Conservation (phyloP, 805 yeast species). For the Ogataea philodendri region DNA sequence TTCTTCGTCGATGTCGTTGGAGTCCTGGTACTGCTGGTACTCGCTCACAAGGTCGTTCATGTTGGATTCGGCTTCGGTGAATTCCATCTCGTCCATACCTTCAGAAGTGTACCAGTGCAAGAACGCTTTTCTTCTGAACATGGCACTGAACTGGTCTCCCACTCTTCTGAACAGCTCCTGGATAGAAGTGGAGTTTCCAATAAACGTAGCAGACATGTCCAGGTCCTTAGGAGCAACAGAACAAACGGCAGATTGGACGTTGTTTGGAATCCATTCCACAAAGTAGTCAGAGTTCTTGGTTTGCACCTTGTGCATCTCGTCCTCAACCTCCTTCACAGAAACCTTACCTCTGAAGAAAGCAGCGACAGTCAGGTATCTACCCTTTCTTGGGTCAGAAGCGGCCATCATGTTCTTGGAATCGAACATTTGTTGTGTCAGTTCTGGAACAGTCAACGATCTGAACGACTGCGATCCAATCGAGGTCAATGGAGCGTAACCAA, state of each 20-base stretch:
- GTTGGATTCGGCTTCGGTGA: slow-evolving; percentile 90
- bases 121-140: slow-evolving; percentile 93
- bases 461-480: slow-evolving; percentile 78
- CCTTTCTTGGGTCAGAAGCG: slow-evolving; percentile 86
- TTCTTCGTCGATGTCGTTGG: slow-evolving; percentile 73
- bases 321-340: slow-evolving; percentile 90
- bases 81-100: slow-evolving; percentile 96
- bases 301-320: slow-evolving; percentile 84
- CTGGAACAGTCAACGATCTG: slow-evolving; percentile 83
- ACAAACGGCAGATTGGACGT: slow-evolving; percentile 92
- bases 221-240: slow-evolving; percentile 83
- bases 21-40: slow-evolving; percentile 89
- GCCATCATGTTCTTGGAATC: slow-evolving; percentile 96
- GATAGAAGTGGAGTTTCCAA: slow-evolving; percentile 90
- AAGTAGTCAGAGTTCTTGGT: slow-evolving; percentile 77
- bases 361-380: slow-evolving; percentile 89
- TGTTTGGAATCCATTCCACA: slow-evolving; percentile 96
- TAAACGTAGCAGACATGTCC: slow-evolving; percentile 88
- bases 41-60: slow-evolving; percentile 87
- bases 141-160: slow-evolving; percentile 84
- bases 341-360: slow-evolving; percentile 94
- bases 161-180: slow-evolving; percentile 89
- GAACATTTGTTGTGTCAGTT: slow-evolving; percentile 90
- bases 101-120: slow-evolving; percentile 94
- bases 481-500: slow-evolving; percentile 90